Evolutionary conservation across 805 yeast species (phyloP), one percentile per base, ranked within the genome.

Genomic region (Candida oleophila): DNA sequence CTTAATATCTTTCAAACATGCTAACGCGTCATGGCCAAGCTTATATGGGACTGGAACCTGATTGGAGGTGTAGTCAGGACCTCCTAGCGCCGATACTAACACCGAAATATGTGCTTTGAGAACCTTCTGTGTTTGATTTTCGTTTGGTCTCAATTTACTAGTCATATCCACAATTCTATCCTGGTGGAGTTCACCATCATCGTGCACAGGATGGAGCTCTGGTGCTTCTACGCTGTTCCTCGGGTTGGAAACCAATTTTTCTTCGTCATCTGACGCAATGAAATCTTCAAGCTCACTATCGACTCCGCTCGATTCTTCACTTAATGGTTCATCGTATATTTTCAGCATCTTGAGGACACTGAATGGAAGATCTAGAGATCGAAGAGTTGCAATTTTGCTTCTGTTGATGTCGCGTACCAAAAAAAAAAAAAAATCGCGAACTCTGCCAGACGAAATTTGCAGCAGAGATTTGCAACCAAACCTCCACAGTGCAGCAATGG

Each of bases 51-150:
- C 73, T 2, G 77, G 75, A 1, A 65, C 62, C 2, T 60, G 51
- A 12, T 55, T 42, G 0, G 84, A 70, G 1, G 84, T 66, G 41
- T 84, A 80, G 64, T 91, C 97, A 0, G 84, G 78, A 1, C 97
- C 98, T 45, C 99, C 99, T 2, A 92, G 74, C 0, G 98, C 96
- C 3, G 96, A 81, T 3, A 90, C 89, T 35, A 91, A 73, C 38
- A 88, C 81, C 12, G 91, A 78, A 28, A 92, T 85, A 63, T 89
- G 89, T 0, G 94, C 88, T 51, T 77, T 76, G 35, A 85, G 64
- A 14, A 81, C 57, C 49, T 68, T 68, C 41, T 69, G 69, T 2
- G 74, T 57, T 44, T 53, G 62, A 16, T 69, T 52, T 49, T 68
- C 70, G 40, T 66, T 64, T 15, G 72, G 68, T 35, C 57, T 62